Percentiles rank a stretch among this genome's conserved stretches.
phyloP scores from a whole-genome alignment of 345 rosid genomes.

The Bretschneidera sinensis region DNA sequence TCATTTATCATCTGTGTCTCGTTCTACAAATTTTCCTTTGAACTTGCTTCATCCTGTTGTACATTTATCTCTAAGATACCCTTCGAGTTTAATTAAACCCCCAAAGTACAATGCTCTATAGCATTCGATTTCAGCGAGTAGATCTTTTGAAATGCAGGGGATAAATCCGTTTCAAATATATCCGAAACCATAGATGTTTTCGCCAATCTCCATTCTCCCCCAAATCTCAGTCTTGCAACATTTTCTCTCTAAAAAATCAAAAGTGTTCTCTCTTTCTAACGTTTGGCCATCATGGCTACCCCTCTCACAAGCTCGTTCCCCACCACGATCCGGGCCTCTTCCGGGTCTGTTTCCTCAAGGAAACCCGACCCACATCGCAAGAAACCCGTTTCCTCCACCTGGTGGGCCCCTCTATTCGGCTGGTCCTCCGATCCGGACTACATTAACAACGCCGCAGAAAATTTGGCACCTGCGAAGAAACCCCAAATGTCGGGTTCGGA shows the following conservation, averaged over 20 bases:
- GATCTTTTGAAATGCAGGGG: not conserved
- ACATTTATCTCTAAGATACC: not conserved
- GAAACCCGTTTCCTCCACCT: constrained; percentile 25
- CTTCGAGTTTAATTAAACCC: not conserved
- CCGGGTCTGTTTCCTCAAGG: constrained; percentile 18
- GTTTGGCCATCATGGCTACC: constrained; percentile 40
- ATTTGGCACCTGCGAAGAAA: constrained; percentile 4
- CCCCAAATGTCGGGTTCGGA: constrained; percentile 16
- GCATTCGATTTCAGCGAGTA: too few species aligned
- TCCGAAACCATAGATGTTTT: not conserved
- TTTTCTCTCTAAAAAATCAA: constrained; percentile 7
- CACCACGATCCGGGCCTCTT: constrained; percentile 37
- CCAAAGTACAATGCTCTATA: not conserved
- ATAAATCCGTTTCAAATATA: not conserved
- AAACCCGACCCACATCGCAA: constrained; percentile 19
- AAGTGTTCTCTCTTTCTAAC: too few species aligned
- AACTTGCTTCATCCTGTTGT: constrained; percentile 1
- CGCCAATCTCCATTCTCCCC: constrained; percentile 5
- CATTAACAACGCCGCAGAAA: constrained; percentile 21
- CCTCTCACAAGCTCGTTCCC: constrained; percentile 34
- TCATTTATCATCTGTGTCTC: constrained; percentile 3
- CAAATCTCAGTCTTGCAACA: constrained; percentile 1
- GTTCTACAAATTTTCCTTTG: constrained; percentile 10
- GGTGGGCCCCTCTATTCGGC: constrained; percentile 75
- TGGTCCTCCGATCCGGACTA: constrained; percentile 63